phyloP scores from a whole-genome alignment of 2,329 filamentous ascomycete genomes.

The Furcasterigmium sp. region DNA sequence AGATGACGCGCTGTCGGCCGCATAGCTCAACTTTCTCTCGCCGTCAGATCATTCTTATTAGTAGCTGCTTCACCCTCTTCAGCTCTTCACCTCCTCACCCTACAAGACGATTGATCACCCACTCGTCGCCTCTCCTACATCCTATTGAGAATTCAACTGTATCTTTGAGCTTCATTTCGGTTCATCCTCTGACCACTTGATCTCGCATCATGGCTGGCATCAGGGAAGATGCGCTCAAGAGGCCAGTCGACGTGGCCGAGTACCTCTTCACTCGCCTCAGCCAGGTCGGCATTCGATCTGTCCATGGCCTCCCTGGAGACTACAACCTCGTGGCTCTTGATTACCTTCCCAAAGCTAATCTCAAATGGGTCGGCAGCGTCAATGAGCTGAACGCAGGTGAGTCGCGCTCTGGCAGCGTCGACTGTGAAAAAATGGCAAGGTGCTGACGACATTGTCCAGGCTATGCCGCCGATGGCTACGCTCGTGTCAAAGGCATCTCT shows the following conservation, averaged over 20 bases:
- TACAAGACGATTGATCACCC: no score
- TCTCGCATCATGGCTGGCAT: constrained; percentile 27
- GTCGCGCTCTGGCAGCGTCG: no score
- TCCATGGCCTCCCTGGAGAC: constrained; percentile 68
- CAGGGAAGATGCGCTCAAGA: constrained; percentile 34
- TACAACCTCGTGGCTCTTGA: constrained; percentile 68
- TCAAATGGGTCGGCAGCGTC: constrained; percentile 64
- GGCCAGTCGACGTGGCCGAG: constrained; percentile 56
- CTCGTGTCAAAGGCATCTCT: constrained; percentile 64
- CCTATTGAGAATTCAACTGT: no score
- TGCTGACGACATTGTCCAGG: no score
- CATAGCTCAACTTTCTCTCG: no score
- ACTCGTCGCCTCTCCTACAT: no score
- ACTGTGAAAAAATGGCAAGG: not conserved
- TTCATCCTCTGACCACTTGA: no score
- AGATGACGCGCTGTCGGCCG: no score
- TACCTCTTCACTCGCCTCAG: constrained; percentile 63
- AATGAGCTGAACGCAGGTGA: constrained; percentile 69
- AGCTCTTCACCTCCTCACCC: no score
- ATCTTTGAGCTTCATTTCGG: no score
- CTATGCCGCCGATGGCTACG: constrained; percentile 78
- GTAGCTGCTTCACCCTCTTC: no score
- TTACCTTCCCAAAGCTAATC: constrained; percentile 51
- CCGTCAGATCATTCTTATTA: no score
- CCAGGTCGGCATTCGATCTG: constrained; percentile 58